Base-by-base conservation (phyloP, 2,329 filamentous ascomycete species). In the Verticillium nonalfalfae region DNA sequence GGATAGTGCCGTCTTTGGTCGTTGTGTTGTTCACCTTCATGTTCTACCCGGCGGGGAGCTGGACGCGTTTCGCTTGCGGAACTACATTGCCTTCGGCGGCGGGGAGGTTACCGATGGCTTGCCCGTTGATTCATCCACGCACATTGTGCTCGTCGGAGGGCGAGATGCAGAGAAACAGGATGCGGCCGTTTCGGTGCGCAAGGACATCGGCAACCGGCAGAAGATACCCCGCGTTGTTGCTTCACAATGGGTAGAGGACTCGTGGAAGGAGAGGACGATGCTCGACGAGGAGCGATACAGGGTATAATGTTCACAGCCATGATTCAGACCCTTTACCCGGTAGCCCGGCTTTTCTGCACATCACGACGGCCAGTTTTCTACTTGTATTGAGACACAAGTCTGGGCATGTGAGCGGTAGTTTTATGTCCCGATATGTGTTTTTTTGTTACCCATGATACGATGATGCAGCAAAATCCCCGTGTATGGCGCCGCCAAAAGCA, bases 211-310 rank as follows among this genome's bases (percentile, higher is more conserved):
- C 62, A 68, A 67, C 21, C 72, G 81, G 59, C 73, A 70, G 7
- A 76, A 71, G 59, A 74, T 93, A 39, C 91, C 93, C 0, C 80
- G 91, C 65, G 75, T 94, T 7, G 89, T 97, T 2, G 83, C 77
- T 0, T 72, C 81, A 10, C 78, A 79, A 14, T 99, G 95, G 95
- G 75, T 97, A 0, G 82, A 88, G 58, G 86, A 90, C 59, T 91
- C 90, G 68, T 97, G 93, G 92, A 80, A 79, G 62, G 91, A 94
- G 72, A 82, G 80, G 65, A 96, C 92, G 1, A 70, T 90, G 63
- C 72, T 97, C 56, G 91, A 96, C 66, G 94, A 97, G 76, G 91
- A 94, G 68, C 75, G 45, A n/a, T 52, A 26, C 7, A 18, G 45
- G 7, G 45, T 52, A 52, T 52, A 18, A 52, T 10, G 26, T 18